A percentile compares a stretch with the other conserved stretches of the same genome.
Evolutionary conservation across 176 grass and related monocot species (phyloP).

Genomic region (Dactylis glomerata): DNA sequence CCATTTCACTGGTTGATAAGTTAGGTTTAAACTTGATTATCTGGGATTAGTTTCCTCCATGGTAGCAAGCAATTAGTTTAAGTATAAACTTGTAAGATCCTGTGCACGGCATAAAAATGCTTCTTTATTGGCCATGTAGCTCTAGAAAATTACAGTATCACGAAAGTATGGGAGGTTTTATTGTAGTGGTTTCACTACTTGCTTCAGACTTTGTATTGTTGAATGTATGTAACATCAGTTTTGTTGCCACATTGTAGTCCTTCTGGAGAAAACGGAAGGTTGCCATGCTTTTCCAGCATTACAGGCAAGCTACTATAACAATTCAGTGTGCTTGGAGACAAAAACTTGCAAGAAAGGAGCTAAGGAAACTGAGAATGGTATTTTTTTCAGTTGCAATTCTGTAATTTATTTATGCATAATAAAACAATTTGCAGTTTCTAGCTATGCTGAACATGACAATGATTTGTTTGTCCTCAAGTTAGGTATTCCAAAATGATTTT

Average conservation of each 20-base stretch:
- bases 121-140: neutral
- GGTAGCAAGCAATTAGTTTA: neutral
- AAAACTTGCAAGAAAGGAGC: constrained; percentile 82
- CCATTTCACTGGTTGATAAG: neutral
- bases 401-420: neutral
- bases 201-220: neutral
- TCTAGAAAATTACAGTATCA: constrained; percentile 2
- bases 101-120: neutral
- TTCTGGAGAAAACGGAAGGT: constrained; percentile 72
- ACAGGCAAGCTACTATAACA: constrained; percentile 41
- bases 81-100: constrained; percentile 12
- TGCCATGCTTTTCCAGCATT: constrained; percentile 54
- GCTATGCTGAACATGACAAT: neutral
- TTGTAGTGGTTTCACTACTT: neutral
- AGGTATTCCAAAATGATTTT: neutral
- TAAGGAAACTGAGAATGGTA: constrained; percentile 84
- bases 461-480: neutral
- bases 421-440: neutral
- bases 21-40: constrained; percentile 11
- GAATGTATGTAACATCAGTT: neutral
- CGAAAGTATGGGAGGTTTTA: neutral
- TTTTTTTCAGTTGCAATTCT: neutral
- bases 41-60: neutral
- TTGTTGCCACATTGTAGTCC: constrained; percentile 40
- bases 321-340: constrained; percentile 92